Base-by-base conservation (phyloP, 352 stramenopile genomes). In the Aphanomyces invadans region DNA sequence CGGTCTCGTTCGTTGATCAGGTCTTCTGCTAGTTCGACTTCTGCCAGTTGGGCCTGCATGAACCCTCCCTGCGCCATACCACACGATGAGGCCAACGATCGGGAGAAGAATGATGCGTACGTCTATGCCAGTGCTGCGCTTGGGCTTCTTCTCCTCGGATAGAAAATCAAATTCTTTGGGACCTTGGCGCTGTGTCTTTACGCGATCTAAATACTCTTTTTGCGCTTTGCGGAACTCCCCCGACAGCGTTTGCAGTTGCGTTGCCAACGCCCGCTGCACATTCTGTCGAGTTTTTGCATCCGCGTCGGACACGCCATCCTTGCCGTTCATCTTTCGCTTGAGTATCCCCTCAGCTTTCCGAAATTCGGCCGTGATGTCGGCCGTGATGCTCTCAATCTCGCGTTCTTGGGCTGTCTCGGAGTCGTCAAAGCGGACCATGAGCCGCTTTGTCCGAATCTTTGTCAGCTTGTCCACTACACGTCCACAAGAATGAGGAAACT, bases 151-250 rank as follows among this genome's bases (percentile, higher is more conserved):
- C 3, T 28, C 25, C 49, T 92, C 82, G 26, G 79, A 84, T 10
- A 95, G 65, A 74, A 98, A 97, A 74, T 97, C 81, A 65, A 89
- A 90, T 72, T 97, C 90, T 52, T 85, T 90, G 4, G 88, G 85
- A n/a, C 91, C 95, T 66, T 92, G 87, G 74, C 99, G 99, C 77
- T 99, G 96, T 32, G 93, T 87, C 72, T 98, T 97, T 5, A 99
- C 88, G 65, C 94, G 89, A 23, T 77, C 79, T 23, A 99, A 75
- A 70, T 99, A 99, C 65, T 99, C 97, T 55, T 98, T 98, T 73
- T 99, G 97, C 32, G 89, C 96, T 74, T 97, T 95, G 56, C 97
- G 86, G 75, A 99, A 99, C 25, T 94, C 83, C 4, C 94, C 88
- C 28, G 90, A 98, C 19, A 99, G 79, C 51, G 92, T 87, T 81